Conservation (phyloP, 306 rosid genomes). For the Vigna radiata region DNA sequence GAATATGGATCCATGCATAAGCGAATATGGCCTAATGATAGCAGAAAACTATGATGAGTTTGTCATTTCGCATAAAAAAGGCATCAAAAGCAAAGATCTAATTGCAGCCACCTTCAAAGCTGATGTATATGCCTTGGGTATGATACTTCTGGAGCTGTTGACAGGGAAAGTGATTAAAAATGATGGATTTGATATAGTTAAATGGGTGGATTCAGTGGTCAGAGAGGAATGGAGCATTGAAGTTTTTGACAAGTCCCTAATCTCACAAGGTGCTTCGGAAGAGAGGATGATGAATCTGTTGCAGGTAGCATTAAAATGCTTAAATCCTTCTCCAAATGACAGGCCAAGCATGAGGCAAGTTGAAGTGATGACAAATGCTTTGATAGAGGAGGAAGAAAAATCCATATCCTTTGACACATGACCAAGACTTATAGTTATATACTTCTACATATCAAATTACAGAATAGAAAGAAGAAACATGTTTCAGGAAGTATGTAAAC, state of each 20-base stretch:
- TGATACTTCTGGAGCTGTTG: conserved; percentile 73
- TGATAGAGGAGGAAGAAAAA: conserved; percentile 66
- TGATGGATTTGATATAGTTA: conserved; percentile 64
- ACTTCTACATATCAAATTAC: neutral
- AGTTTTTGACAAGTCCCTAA: conserved; percentile 61
- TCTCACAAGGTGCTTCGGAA: conserved; percentile 65
- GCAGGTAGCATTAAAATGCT: conserved; percentile 67
- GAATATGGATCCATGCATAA: conserved; percentile 63
- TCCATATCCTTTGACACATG: conserved; percentile 56
- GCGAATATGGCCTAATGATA: conserved; percentile 74
- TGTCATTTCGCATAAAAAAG: conserved; percentile 11
- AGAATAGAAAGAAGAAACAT: too few relatives aligned
- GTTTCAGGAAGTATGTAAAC: neutral
- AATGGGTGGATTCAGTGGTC: conserved; percentile 72
- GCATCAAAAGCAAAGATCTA: conserved; percentile 35
- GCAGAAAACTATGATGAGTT: conserved; percentile 55
- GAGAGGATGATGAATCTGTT: conserved; percentile 76
- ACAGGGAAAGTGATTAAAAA: conserved; percentile 71
- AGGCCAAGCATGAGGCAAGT: conserved; percentile 63
- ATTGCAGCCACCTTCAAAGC: conserved; percentile 51
- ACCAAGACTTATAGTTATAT: neutral
- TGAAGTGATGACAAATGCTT: conserved; percentile 51
- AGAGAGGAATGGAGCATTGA: conserved; percentile 76
- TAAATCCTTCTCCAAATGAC: conserved; percentile 54
- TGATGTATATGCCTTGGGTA: conserved; percentile 70